Conservation (phyloP, 2,329 filamentous ascomycete species). For the Rasamsonia emersonii region DNA sequence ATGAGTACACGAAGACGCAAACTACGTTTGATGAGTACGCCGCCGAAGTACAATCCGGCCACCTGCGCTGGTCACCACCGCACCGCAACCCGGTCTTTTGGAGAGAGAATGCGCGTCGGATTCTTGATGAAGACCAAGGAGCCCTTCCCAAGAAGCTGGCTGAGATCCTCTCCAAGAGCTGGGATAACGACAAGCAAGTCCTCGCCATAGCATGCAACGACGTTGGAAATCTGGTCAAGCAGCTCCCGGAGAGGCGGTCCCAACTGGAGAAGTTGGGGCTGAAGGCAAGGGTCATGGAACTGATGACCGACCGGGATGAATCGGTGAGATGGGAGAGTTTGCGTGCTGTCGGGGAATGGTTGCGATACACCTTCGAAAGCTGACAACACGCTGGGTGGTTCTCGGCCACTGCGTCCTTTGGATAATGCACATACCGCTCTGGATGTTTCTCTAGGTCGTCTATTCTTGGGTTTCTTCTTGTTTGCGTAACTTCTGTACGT, state of each 20-base stretch:
- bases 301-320: constrained; percentile 86
- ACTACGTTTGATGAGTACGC: constrained; percentile 63
- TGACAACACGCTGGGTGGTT: too few species aligned
- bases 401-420: too few species aligned
- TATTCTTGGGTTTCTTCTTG: too few species aligned
- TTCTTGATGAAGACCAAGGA: constrained; percentile 74
- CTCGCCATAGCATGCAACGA: constrained; percentile 91
- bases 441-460: too few species aligned
- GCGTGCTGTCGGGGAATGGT: constrained; percentile 70
- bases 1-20: constrained; percentile 70
- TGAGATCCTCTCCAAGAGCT: constrained; percentile 73
- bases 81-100: constrained; percentile 83
- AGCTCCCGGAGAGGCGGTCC: constrained; percentile 73
- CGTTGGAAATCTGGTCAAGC: constrained; percentile 77
- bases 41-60: constrained; percentile 74
- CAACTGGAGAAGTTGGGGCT: constrained; percentile 75
- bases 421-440: too few species aligned
- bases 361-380: constrained; percentile 59
- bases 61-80: constrained; percentile 86
- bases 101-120: constrained; percentile 81
- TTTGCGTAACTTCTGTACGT: too few species aligned
- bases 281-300: constrained; percentile 82
- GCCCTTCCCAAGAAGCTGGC: constrained; percentile 70
- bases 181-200: constrained; percentile 79
- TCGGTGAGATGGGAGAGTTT: constrained; percentile 87